Evolutionary conservation across 257 asterid species (phyloP).

Genomic region (Salvia splendens): DNA sequence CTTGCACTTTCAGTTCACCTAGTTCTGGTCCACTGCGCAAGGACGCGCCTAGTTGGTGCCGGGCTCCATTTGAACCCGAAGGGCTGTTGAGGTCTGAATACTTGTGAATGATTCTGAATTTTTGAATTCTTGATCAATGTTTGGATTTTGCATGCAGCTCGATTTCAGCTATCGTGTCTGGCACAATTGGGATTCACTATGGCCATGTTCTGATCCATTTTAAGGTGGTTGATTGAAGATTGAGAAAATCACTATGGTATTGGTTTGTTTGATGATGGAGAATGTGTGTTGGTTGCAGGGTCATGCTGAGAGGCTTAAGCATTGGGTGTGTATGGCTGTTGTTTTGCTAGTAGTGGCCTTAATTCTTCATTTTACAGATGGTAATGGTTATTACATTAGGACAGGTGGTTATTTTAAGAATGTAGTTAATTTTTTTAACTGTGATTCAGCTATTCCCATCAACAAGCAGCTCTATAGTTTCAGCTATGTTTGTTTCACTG

Average conservation of each 20-base stretch:
- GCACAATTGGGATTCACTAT: conserved; percentile 82
- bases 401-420: not conserved
- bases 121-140: not conserved
- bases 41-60: conserved; percentile 87
- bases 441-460: conserved; percentile 71
- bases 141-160: conserved; percentile 46
- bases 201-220: conserved; percentile 86
- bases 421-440: not conserved
- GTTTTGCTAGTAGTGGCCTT: conserved; percentile 52
- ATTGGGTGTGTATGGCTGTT: conserved; percentile 77
- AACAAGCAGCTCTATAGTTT: conserved; percentile 90
- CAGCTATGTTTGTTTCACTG: conserved; percentile 88
- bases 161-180: conserved; percentile 76
- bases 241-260: not conserved
- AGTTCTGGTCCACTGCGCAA: conserved; percentile 55
- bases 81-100: conserved; percentile 63
- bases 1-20: conserved; percentile 78
- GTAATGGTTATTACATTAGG: conserved; percentile 32
- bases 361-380: conserved; percentile 81
- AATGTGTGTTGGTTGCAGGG: conserved; percentile 42
- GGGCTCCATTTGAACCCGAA: conserved; percentile 84
- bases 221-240: conserved; percentile 43
- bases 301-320: conserved; percentile 81
- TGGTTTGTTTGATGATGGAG: not conserved
- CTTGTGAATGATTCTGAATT: conserved; percentile 12